phyloP scores from a whole-genome alignment of 2,329 filamentous ascomycete species.

The Phialophora verrucosa region DNA sequence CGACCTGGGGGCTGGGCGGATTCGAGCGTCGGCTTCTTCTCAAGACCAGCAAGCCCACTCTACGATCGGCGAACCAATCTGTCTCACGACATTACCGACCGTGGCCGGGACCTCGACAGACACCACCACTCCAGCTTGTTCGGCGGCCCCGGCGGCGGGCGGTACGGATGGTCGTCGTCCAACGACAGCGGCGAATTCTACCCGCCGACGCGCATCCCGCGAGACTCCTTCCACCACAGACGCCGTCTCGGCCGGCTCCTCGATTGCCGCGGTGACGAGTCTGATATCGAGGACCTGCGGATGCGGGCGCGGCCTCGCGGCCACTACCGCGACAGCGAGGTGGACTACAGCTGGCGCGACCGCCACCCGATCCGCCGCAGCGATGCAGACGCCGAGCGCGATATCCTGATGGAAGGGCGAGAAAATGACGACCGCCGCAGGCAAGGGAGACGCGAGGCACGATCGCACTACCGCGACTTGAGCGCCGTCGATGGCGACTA shows the following conservation, averaged over 20 bases:
- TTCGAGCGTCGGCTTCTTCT: not conserved
- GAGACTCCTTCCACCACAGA: not conserved
- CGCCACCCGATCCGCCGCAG: not conserved
- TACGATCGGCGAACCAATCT: not conserved
- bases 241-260: not conserved
- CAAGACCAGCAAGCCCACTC: not conserved
- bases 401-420: not conserved
- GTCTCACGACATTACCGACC: not conserved
- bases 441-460: not conserved
- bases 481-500: not conserved
- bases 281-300: not conserved
- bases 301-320: no score
- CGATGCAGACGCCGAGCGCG: not conserved
- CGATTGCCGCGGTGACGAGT: not conserved
- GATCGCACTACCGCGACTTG: not conserved
- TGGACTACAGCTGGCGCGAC: not conserved
- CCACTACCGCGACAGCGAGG: not conserved
- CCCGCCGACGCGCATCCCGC: not conserved
- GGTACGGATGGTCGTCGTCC: not conserved
- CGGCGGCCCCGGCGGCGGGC: not conserved
- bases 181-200: slow-evolving; percentile 1
- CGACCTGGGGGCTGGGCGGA: not conserved
- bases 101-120: not conserved
- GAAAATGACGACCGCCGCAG: not conserved
- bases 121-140: not conserved